Evolutionary conservation across 148 eudicot genomes (phyloP), one percentile per base, ranked within the genome.

Genomic region (Fagopyrum tataricum): DNA sequence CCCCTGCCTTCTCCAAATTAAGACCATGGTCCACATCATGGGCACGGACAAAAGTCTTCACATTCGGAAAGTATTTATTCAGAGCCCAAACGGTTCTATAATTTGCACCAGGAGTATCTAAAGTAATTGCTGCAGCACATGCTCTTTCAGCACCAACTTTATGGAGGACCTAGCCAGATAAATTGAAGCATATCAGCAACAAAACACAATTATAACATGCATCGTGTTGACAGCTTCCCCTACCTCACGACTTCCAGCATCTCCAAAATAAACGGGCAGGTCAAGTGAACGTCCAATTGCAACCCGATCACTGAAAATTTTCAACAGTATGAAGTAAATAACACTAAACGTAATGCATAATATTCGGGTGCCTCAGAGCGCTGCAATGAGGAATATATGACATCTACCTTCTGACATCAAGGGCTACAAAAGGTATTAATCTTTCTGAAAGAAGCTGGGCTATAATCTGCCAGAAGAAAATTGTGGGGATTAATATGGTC

Each of bases 211-310:
- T 4, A 6, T 64, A 9, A 73, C 61, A 39, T 39, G 58, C 56
- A 78, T 8, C 26, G 39, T 64, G 68, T 31, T 71, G 44, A 72
- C 72, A 77, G 39, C 43, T 76, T 64, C 24, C 77, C 26, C 79
- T 84, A 95, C 99, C 99, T 95, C 99, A 80, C 96, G 91, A 83
- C 99, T 95, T 77, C 97, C 99, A 77, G 97, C 96, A 87, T 95
- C 99, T 73, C 99, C 97, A 81, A 95, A 95, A 78, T 83, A 95
- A 42, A 95, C 99, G 18, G 99, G 99, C 80, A 95, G 97, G 77
- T 95, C 99, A 86, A 95, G 97, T 46, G 93, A 91, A 76, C 99
- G 99, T 31, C 99, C 99, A 73, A 92, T 76, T 66, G 99, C 87
- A 61, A 95, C 99, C 76, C 97, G 85, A 75, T 95, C 99, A 86